Percentiles rank a stretch among this genome's conserved stretches.
phyloP scores from a whole-genome alignment of 352 stramenopile species.

The Pythium chondricola region DNA sequence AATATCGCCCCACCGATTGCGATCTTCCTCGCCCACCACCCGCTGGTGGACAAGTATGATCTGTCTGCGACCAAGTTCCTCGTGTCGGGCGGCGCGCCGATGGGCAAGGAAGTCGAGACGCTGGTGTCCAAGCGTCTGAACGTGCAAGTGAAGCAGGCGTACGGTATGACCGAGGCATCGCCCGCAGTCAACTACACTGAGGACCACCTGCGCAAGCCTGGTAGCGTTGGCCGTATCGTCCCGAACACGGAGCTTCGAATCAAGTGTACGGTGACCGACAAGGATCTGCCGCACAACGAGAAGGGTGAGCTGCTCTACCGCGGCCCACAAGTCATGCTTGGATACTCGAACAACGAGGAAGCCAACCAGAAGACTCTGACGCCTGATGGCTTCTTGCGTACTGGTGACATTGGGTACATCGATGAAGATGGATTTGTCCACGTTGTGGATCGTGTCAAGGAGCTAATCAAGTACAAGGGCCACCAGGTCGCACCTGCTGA shows the following conservation, averaged over 20 bases:
- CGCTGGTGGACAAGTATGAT: conserved; percentile 89
- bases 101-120: conserved; percentile 59
- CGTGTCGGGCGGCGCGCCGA: conserved; percentile 64
- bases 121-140: conserved; percentile 46
- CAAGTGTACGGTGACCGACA: conserved; percentile 26
- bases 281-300: conserved; percentile 25
- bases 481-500: conserved; percentile 91
- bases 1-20: conserved; percentile 87
- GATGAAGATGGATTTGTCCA: conserved; percentile 91
- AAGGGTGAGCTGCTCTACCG: conserved; percentile 72
- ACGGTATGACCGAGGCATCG: conserved; percentile 39
- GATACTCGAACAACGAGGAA: conserved; percentile 86
- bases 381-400: conserved; percentile 80
- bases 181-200: conserved; percentile 22
- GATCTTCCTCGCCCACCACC: conserved; percentile 81
- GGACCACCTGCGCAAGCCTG: conserved; percentile 13
- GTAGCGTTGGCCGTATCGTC: conserved; percentile 26
- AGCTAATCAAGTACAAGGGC: conserved; percentile 95
- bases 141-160: conserved; percentile 28
- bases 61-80: conserved; percentile 71
- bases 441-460: conserved; percentile 90
- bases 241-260: conserved; percentile 37
- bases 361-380: conserved; percentile 79
- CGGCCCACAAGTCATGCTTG: conserved; percentile 26
- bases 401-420: conserved; percentile 88